Evolutionary conservation across 345 rosid species (phyloP).

Genomic region (Noccaea bulbosa): DNA sequence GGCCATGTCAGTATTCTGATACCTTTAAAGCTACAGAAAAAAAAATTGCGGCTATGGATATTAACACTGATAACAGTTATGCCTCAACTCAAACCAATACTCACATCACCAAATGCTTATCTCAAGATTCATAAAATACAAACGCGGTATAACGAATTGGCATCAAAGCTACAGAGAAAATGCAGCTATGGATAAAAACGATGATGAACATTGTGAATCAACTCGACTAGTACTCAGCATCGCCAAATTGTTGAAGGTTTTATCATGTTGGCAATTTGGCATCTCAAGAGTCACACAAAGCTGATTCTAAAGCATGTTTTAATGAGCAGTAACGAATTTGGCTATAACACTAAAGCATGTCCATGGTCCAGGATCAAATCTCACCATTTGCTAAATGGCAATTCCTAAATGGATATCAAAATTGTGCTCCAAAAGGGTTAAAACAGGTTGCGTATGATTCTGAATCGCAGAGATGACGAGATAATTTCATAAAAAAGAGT

Average conservation of each 20-base stretch:
- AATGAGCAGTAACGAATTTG: neutral
- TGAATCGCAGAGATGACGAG: neutral
- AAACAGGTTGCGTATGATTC: neutral
- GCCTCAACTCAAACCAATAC: slow-evolving; percentile 2
- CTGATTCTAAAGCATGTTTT: neutral
- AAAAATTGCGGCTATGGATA: neutral
- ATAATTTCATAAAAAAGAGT: neutral
- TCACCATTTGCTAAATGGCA: neutral
- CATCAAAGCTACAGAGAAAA: neutral
- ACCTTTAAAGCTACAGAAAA: neutral
- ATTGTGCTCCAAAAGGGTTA: neutral
- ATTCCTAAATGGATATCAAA: neutral
- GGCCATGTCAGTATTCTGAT: neutral
- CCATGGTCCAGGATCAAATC: neutral
- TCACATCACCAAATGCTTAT: slow-evolving; percentile 17
- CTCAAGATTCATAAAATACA: neutral
- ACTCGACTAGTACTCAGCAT: neutral
- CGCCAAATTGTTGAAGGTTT: slow-evolving; percentile 1
- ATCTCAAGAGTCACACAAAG: neutral
- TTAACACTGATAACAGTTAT: slow-evolving; percentile 1
- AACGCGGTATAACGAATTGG: neutral
- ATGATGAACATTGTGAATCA: neutral
- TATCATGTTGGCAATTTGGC: slow-evolving; percentile 13
- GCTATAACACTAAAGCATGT: slow-evolving; percentile 7
- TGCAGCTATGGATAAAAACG: neutral